These are phyloP conservation scores for Cicer chorassanicum DNA, from an alignment of 306 rosid species.

Conservation along the genomic window DNA sequence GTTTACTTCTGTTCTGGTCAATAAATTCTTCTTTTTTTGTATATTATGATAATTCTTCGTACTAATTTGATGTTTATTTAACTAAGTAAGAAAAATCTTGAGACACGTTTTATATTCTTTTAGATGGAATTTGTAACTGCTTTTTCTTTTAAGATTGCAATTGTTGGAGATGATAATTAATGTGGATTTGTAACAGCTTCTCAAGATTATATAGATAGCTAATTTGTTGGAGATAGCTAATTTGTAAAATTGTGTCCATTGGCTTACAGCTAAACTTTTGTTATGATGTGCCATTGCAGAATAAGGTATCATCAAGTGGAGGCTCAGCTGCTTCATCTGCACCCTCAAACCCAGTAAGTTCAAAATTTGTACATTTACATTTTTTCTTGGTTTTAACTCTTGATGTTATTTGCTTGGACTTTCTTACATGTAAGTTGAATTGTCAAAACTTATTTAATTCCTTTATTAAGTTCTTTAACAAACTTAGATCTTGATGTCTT, in stretches of 20 bases:
- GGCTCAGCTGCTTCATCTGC: conserved; percentile 44
- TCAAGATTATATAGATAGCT: neutral
- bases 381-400: neutral
- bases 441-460: conserved; percentile 4
- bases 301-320: conserved; percentile 43
- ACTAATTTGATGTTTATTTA: neutral
- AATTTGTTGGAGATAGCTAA: neutral
- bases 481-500: conserved; percentile 1
- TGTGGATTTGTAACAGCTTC: conserved; percentile 12
- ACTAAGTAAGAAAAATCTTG: neutral
- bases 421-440: conserved; percentile 6
- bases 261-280: conserved; percentile 22
- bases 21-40: neutral
- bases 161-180: neutral
- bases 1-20: neutral
- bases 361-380: neutral
- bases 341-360: conserved; percentile 37
- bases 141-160: conserved; percentile 11
- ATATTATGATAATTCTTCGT: too few relatives aligned
- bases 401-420: neutral
- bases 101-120: neutral
- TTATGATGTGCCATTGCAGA: conserved; percentile 36
- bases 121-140: conserved; percentile 9
- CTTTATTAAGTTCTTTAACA: conserved; percentile 17
- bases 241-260: conserved; percentile 21